Percentiles rank a stretch among this genome's conserved stretches.
Conservation (phyloP, 768 basidiomycete species). For the Albatrellus ellisii region DNA sequence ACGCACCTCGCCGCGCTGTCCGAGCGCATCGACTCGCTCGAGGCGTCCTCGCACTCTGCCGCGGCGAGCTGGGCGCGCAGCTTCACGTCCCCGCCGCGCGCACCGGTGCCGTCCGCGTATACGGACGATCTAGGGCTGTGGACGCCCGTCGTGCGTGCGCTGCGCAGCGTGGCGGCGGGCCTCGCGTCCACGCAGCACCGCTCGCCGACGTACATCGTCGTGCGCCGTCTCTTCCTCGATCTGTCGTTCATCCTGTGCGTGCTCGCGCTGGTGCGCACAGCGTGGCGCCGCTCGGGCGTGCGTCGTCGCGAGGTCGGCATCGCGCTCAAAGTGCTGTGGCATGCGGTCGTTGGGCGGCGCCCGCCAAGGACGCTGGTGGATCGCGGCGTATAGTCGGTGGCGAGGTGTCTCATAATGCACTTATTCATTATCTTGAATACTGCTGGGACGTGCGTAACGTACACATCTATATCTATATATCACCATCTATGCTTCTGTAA, state of each 20-base stretch:
- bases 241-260: constrained; percentile 59
- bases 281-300: constrained; percentile 60
- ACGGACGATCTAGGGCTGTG: constrained; percentile 67
- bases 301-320: constrained; percentile 54
- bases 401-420: not conserved
- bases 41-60: too few species aligned
- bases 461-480: too few species aligned
- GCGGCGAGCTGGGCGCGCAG: too few species aligned
- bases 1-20: constrained; percentile 69
- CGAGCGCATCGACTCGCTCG: constrained; percentile 53
- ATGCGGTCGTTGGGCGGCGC: constrained; percentile 49
- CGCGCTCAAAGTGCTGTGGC: constrained; percentile 58
- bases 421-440: not conserved
- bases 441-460: too few species aligned
- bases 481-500: too few species aligned
- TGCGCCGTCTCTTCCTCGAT: constrained; percentile 68
- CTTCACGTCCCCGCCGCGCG: constrained; percentile 19
- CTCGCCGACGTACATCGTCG: constrained; percentile 54
- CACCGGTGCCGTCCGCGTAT: constrained; percentile 18
- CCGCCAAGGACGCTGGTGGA: constrained; percentile 34
- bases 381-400: constrained; percentile 23
- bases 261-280: constrained; percentile 37
- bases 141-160: constrained; percentile 56
- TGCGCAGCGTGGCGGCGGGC: constrained; percentile 37
- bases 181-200: too few species aligned